phyloP scores from a whole-genome alignment of 2,329 filamentous ascomycete species.

The Calonectria ilicicola region DNA sequence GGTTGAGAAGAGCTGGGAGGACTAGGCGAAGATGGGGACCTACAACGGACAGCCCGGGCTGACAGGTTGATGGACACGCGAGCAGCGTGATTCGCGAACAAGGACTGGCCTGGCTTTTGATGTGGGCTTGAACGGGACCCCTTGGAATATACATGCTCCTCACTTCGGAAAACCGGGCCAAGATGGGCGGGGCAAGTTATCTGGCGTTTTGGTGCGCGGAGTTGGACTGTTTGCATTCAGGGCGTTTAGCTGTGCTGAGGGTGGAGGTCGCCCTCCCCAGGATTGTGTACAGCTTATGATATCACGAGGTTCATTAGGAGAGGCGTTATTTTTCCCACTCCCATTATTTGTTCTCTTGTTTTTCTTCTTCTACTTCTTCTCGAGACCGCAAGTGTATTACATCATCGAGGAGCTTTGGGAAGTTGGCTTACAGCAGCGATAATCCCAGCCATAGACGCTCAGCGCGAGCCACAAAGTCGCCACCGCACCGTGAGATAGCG shows the following conservation, averaged over 20 bases:
- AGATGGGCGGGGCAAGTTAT: slow-evolving; percentile 28
- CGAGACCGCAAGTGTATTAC: neutral
- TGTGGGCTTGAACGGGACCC: neutral
- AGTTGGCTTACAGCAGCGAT: neutral
- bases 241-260: slow-evolving; percentile 39
- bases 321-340: slow-evolving; percentile 33
- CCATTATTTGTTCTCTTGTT: neutral
- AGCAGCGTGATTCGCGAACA: neutral
- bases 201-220: slow-evolving; percentile 49
- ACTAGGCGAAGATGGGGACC: slow-evolving; percentile 59
- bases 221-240: slow-evolving; percentile 50
- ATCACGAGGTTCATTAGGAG: slow-evolving; percentile 40
- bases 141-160: slow-evolving; percentile 12
- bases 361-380: slow-evolving; percentile 3
- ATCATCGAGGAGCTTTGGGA: slow-evolving; percentile 6
- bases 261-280: slow-evolving; percentile 29
- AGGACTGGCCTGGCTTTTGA: slow-evolving; percentile 8
- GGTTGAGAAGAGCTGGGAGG: slow-evolving; percentile 99
- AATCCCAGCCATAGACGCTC: neutral
- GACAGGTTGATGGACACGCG: slow-evolving; percentile 7
- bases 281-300: slow-evolving; percentile 37
- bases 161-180: slow-evolving; percentile 17
- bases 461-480: neutral
- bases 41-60: slow-evolving; percentile 1
- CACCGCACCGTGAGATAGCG: neutral